Evolutionary conservation across 208 protist genomes (phyloP), one percentile per base, ranked within the genome.

Genomic region (Zelonia costaricensis): DNA sequence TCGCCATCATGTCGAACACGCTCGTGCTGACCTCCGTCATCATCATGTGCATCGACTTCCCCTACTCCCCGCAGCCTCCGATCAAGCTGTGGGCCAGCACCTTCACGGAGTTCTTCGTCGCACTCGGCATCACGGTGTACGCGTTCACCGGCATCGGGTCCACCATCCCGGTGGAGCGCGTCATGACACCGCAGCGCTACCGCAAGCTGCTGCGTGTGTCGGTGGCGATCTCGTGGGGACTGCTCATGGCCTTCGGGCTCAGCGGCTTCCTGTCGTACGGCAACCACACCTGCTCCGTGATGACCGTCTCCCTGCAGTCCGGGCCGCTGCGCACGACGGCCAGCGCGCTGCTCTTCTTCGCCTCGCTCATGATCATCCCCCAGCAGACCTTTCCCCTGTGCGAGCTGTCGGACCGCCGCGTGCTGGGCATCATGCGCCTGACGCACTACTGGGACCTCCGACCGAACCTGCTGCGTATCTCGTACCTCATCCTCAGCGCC

Each of bases 71-170:
- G 18, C 46, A 63, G 10, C 42, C 36, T 33, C 39, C 59, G 39
- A 65, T 72, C 45, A 70, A 78, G 44, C 55, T 82, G 30, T 84
- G 72, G 63, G 36, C 74, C 4, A 23, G 58, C 36, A 80, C 78
- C 2, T 36, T 69, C 13, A 55, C 69, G 9, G 70, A 80, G 42
- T 78, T 80, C 53, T 82, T 85, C 47, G 67, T 72, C 16, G 79
- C 79, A 13, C 59, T 85, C n/a, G 74, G 79, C 30, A 67, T 85
- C 15, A 69, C 59, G 8, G 79, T 85, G 40, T 79, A 85, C 64
- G 79, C 79, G 57, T 85, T 85, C 61, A 85, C 79, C 12, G 74
- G 74, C 16, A 73, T 85, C 65, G 74, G 79, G 25, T 79, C 74
- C 2, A 46, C 61, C 35, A 57, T 80, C 22, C 49, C 69, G 16